Evolutionary conservation across 164 flowering plant species (phyloP), one percentile per base, ranked within the genome.

Genomic region (Dillenia turbinata): DNA sequence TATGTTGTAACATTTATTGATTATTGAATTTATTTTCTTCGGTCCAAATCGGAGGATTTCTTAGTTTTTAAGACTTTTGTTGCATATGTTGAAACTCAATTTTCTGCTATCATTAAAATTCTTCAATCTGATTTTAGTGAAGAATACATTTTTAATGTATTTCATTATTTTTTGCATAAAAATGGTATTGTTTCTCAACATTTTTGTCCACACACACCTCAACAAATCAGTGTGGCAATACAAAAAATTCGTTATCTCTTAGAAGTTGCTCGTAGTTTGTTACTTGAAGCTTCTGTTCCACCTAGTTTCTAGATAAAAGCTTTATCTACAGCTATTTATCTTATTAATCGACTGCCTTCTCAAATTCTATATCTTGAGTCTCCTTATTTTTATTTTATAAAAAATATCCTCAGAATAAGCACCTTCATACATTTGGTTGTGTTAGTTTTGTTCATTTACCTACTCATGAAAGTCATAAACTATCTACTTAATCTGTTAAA

Each of bases 401-500:
- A 9, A 44, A 0, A 0, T 9, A 12, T 13, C 64, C 69, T 43
- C 9, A 48, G 33, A 69, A 66, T 14, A 9, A 3, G 10, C 8
- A 12, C 11, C 52, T 75, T 46, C 47, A 11, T 48, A 45, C 52
- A 16, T 71, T 68, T 71, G 40, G 66, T 0, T 68, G 62, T 65
- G 59, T 47, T 50, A 59, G 52, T 60, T 72, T 76, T 58, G 13
- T 76, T 53, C 62, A 58, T 60, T 52, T 67, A 0, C 58, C 52
- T 3, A 53, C 61, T 1, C 72, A 67, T 44, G 66, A 72, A 47
- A 60, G 13, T 6, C 1, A 63, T 56, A 0, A 70, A 73, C 15
- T 44, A 0, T 4, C 56, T 15, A 12, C 61, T 55, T 57, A 54
- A 44, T 67, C 45, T 52, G 63, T 19, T 11, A 12, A 40, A 33